Base-by-base conservation (phyloP, 73 alveolate species). In the Halteria grandinella region DNA sequence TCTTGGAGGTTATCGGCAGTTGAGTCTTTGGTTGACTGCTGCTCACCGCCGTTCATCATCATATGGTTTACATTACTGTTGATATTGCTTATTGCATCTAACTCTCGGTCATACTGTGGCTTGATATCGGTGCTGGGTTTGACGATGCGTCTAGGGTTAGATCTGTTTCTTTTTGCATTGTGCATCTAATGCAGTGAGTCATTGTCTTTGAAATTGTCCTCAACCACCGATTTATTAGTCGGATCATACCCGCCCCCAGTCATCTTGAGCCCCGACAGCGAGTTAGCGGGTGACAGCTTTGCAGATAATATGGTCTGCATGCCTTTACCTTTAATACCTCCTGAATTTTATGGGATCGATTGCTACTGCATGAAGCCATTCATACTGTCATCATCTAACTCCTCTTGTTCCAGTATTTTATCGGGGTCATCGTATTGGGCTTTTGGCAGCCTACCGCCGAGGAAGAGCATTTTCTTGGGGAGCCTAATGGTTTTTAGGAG, bases 401-500 rank as follows among this genome's bases (percentile, higher is more conserved):
- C 49, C 23, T 66, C 66, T 4, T 44, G 53, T 25, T 66, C 18
- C 6, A 66, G 12, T n/a, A n/a, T n/a, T 36, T 49, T 2, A 3
- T 12, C 34, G 0, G 2, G 14, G 29, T 10, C 11, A 27, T 66
- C 75, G 73, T 89, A 89, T 25, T 86, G 40, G 21, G 94, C 27
- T 49, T 72, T 69, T 0, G 97, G 97, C 29, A 89, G 89, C 41
- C 83, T 85, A 25, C 47, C 85, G 15, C 66, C 59, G 20, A 89
- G 69, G 18, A 86, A 69, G 0, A 51, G 70, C 50, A 89, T 34
- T 59, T 89, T 86, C 62, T 74, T 69, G 8, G 97, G 94, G 52
- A 89, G 49, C 23, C 79, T 77, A 18, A 89, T 89, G 12, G 97
- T 89, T 39, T 77, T 78, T 4, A 89, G 75, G 14, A 89, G 53